Evolutionary conservation across 2,329 filamentous ascomycete species (phyloP).

Genomic region (Phyllosticta citribraziliensis): DNA sequence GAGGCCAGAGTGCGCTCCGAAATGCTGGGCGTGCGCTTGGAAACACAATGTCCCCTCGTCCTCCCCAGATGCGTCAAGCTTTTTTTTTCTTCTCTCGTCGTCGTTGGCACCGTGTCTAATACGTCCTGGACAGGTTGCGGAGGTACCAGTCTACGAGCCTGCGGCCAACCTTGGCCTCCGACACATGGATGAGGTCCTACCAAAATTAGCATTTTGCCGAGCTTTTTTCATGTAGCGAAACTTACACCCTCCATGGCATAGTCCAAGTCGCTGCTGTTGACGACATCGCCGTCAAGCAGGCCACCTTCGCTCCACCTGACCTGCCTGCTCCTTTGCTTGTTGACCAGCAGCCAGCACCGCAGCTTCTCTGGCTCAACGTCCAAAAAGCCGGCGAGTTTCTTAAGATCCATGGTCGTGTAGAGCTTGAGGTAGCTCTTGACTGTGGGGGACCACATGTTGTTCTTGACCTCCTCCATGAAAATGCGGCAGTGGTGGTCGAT

Average conservation of each 20-base stretch:
- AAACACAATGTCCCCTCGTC: neutral
- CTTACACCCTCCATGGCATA: slow-evolving; percentile 90
- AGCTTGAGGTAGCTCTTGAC: slow-evolving; percentile 98
- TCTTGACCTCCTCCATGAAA: slow-evolving; percentile 99
- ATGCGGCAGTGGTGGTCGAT: slow-evolving; percentile 93
- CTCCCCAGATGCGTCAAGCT: neutral
- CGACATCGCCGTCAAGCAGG: slow-evolving; percentile 81
- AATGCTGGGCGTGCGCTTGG: neutral
- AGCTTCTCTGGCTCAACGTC: slow-evolving; percentile 96
- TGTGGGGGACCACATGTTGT: slow-evolving; percentile 95
- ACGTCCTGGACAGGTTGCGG: slow-evolving; percentile 89
- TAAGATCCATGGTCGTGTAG: slow-evolving; percentile 98
- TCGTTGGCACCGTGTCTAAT: slow-evolving; percentile 44
- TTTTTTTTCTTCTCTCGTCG: neutral
- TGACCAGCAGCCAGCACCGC: slow-evolving; percentile 85
- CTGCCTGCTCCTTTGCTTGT: slow-evolving; percentile 98
- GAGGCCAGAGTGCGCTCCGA: neutral
- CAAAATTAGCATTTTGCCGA: slow-evolving; percentile 16
- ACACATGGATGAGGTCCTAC: slow-evolving; percentile 94
- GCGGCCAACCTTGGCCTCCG: slow-evolving; percentile 94
- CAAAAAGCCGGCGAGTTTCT: slow-evolving; percentile 94
- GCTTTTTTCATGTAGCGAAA: slow-evolving; percentile 20
- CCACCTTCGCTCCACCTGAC: slow-evolving; percentile 87
- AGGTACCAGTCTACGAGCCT: slow-evolving; percentile 99
- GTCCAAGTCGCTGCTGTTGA: slow-evolving; percentile 91